Evolutionary conservation across 2,329 filamentous ascomycete genomes (phyloP).

Genomic region (Didymella pomorum): DNA sequence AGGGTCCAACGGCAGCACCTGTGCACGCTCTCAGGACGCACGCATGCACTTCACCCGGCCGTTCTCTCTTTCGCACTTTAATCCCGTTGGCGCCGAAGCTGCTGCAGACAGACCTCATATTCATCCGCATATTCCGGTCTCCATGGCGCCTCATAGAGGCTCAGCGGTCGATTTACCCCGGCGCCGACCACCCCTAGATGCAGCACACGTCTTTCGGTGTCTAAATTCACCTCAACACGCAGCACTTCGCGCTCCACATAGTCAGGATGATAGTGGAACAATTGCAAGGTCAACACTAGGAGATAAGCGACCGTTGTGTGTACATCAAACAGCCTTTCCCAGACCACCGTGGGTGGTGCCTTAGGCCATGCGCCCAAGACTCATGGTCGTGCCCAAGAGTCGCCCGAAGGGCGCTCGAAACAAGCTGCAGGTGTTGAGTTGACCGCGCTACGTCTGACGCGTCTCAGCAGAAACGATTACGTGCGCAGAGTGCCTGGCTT

Average conservation of each 20-base stretch:
- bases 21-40: constrained; percentile 19
- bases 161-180: constrained; percentile 8
- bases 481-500: constrained; percentile 3
- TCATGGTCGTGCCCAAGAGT: constrained; percentile 8
- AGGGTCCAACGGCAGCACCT: constrained; percentile 7
- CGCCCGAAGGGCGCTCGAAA: constrained; percentile 8
- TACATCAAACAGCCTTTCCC: constrained; percentile 19
- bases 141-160: constrained; percentile 2
- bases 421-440: neutral
- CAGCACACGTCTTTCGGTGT: neutral
- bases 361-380: constrained; percentile 10
- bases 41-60: constrained; percentile 18
- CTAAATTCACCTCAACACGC: neutral
- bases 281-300: constrained; percentile 17
- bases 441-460: constrained; percentile 15
- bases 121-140: constrained; percentile 12
- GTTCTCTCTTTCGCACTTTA: constrained; percentile 4
- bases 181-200: neutral
- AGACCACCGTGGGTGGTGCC: constrained; percentile 9
- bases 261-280: constrained; percentile 3
- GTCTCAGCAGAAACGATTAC: constrained; percentile 9
- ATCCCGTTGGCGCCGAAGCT: constrained; percentile 3
- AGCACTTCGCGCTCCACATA: constrained; percentile 1
- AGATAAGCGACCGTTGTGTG: constrained; percentile 17
- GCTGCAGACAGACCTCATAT: constrained; percentile 5